phyloP scores from a whole-genome alignment of 1,139 yeast genomes.

The Debaryomycetaceae sp. region DNA sequence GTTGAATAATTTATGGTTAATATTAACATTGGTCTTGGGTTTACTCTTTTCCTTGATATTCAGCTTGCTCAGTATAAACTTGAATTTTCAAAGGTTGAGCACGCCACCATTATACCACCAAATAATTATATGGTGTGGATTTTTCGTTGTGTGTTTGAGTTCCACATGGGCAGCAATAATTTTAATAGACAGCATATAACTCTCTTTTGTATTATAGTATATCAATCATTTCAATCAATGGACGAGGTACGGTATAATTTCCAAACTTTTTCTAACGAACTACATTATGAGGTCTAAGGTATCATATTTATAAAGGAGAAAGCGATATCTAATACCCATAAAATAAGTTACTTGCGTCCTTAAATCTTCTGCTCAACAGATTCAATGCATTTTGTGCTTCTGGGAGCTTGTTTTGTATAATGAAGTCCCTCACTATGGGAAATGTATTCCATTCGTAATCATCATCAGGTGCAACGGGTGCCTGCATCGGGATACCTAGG shows the following conservation, averaged over 20 bases:
- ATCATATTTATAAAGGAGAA: no score
- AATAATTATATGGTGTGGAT: slow-evolving; percentile 28
- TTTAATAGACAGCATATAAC: slow-evolving; percentile 5
- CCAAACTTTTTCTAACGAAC: no score
- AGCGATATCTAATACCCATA: background rate
- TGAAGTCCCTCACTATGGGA: slow-evolving; percentile 70
- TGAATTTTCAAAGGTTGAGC: slow-evolving; percentile 26
- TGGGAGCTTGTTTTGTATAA: slow-evolving; percentile 46
- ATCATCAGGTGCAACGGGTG: slow-evolving; percentile 35
- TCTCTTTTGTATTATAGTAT: no score
- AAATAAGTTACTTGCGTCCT: background rate
- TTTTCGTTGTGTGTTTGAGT: slow-evolving; percentile 23
- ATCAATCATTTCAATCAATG: no score
- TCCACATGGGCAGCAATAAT: slow-evolving; percentile 15
- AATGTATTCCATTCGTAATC: slow-evolving; percentile 61
- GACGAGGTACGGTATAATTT: no score
- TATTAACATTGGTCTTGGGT: slow-evolving; percentile 32
- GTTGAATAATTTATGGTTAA: slow-evolving; percentile 30
- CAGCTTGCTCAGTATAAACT: slow-evolving; percentile 30
- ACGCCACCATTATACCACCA: slow-evolving; percentile 26
- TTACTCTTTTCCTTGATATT: slow-evolving; percentile 31
- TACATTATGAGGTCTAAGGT: no score
- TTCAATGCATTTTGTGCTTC: background rate
- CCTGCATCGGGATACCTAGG: slow-evolving; percentile 66
- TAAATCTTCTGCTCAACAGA: background rate